A percentile compares a stretch with the other conserved stretches of the same genome.
These are phyloP conservation scores for Fusarium luffae DNA, from an alignment of 2,329 filamentous ascomycete genomes.

Conservation along the genomic window DNA sequence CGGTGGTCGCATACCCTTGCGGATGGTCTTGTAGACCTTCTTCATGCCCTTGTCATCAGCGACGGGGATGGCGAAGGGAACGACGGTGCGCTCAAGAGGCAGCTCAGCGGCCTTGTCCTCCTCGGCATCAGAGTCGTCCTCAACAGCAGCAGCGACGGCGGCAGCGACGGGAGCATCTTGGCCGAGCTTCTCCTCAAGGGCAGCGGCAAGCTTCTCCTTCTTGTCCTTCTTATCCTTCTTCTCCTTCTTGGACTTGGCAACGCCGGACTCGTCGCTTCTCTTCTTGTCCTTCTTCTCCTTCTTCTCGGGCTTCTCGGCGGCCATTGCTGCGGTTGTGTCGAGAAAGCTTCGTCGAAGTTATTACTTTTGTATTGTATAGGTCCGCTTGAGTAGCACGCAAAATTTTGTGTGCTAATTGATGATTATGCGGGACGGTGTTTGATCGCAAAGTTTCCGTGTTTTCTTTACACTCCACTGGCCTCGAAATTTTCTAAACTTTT, in stretches of 20 bases:
- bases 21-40: slow-evolving; percentile 68
- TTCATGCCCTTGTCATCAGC: slow-evolving; percentile 80
- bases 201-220: slow-evolving; percentile 76
- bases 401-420: slow-evolving; percentile 39
- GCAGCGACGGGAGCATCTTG: slow-evolving; percentile 61
- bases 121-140: slow-evolving; percentile 59
- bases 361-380: slow-evolving; percentile 10
- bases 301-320: slow-evolving; percentile 61
- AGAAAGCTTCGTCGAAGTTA: slow-evolving; percentile 25
- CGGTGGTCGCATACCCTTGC: slow-evolving; percentile 60
- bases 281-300: slow-evolving; percentile 71
- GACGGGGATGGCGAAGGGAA: slow-evolving; percentile 85
- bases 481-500: slow-evolving; percentile 51
- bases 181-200: slow-evolving; percentile 73
- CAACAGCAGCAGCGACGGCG: slow-evolving; percentile 56
- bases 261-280: slow-evolving; percentile 65
- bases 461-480: slow-evolving; percentile 44
- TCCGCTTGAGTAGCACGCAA: slow-evolving; percentile 13
- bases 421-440: slow-evolving; percentile 31
- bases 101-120: slow-evolving; percentile 58
- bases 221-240: slow-evolving; percentile 76
- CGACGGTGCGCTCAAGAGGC: slow-evolving; percentile 68
- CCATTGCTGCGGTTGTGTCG: slow-evolving; percentile 52
- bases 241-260: slow-evolving; percentile 67
- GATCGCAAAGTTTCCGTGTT: slow-evolving; percentile 44